A percentile compares a stretch with the other conserved stretches of the same genome.
Evolutionary conservation across 2,329 filamentous ascomycete genomes (phyloP).

Genomic region (Cladosporium sp.): DNA sequence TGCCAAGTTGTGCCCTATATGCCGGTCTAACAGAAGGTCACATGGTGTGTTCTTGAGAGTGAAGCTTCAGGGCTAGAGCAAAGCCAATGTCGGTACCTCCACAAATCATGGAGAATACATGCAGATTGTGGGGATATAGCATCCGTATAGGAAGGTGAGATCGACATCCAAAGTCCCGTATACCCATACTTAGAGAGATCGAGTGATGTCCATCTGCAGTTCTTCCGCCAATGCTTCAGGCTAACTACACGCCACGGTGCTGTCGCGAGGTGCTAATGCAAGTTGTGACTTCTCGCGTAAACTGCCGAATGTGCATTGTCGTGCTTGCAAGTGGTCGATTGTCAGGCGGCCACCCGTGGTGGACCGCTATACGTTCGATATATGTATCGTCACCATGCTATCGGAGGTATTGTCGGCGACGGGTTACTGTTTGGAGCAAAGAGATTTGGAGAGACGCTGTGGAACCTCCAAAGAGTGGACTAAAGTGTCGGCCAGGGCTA

Average conservation of each 20-base stretch:
- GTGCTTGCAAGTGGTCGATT: neutral
- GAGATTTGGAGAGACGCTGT: too few species aligned
- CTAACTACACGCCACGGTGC: neutral
- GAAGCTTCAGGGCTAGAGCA: neutral
- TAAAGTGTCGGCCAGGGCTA: neutral
- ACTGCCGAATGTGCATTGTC: neutral
- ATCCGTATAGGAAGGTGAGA: neutral
- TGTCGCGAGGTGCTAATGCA: neutral
- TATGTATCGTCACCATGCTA: neutral
- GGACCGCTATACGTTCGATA: neutral
- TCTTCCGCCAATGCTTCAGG: conserved; percentile 2
- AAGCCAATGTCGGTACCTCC: neutral
- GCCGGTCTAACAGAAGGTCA: neutral
- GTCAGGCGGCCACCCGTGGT: neutral
- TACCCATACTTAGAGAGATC: neutral
- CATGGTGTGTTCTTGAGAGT: neutral
- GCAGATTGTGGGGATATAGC: neutral
- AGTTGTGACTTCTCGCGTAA: too few species aligned
- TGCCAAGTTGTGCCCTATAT: neutral
- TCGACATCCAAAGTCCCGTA: neutral
- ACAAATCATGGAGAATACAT: neutral
- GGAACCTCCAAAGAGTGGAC: neutral
- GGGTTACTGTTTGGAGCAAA: neutral
- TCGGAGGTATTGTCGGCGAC: neutral
- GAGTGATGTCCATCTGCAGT: neutral